Conservation (phyloP, 2,329 filamentous ascomycete genomes). For the Aspergillus sp. region DNA sequence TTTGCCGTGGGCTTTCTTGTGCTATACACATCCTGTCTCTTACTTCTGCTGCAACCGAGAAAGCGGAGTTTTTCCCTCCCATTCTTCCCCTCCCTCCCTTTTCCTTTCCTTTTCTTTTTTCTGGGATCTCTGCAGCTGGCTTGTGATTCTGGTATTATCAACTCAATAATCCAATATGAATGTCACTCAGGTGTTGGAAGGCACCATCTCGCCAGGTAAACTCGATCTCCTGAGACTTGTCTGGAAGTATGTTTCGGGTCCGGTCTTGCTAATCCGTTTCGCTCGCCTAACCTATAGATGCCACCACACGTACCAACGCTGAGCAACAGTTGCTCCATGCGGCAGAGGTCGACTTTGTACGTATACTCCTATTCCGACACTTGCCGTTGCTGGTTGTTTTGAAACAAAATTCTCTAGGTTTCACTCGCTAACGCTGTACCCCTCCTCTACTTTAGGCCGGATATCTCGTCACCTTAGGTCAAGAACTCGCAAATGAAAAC, state of each 20-base stretch:
- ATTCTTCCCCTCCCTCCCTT: constrained; percentile 18
- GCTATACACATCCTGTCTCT: constrained; percentile 9
- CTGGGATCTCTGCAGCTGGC: constrained; percentile 18
- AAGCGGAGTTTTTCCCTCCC: constrained; percentile 19
- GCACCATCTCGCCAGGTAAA: constrained; percentile 90
- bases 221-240: constrained; percentile 8
- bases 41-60: constrained; percentile 15
- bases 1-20: constrained; percentile 21
- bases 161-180: constrained; percentile 66
- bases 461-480: constrained; percentile 89
- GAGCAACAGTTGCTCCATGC: constrained; percentile 93
- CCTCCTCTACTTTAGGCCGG: constrained; percentile 62
- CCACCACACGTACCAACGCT: constrained; percentile 81
- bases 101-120: constrained; percentile 21
- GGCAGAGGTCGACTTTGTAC: constrained; percentile 92
- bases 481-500: constrained; percentile 89
- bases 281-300: constrained; percentile 60
- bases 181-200: constrained; percentile 96
- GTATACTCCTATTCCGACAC: constrained; percentile 40
- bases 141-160: constrained; percentile 23
- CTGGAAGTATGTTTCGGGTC: background rate
- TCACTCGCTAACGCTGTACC: constrained; percentile 21
- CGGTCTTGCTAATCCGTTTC: constrained; percentile 32
- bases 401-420: constrained; percentile 15
- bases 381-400: constrained; percentile 20